These are phyloP conservation scores for Diplosphaera chodatii DNA, from an alignment of 139 green algal species.

Conservation along the genomic window DNA sequence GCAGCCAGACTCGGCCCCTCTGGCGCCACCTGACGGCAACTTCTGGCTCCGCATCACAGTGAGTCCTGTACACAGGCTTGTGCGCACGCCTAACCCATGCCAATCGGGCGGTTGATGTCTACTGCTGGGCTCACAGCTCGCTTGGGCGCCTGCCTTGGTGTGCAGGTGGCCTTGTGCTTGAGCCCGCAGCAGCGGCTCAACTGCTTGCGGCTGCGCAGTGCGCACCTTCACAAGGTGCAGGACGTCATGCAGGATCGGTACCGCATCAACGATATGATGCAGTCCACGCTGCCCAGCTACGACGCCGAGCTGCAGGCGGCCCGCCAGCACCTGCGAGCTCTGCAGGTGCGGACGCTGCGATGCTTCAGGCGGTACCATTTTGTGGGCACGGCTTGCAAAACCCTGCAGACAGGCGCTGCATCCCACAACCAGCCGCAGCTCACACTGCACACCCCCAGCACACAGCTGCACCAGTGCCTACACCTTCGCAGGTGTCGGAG, in stretches of 20 bases:
- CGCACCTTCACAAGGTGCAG: conserved; percentile 30
- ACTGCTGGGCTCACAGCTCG: no score
- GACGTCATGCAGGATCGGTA: conserved; percentile 2
- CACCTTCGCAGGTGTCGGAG: background rate
- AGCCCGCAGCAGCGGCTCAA: conserved; percentile 18
- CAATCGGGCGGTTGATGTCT: no score
- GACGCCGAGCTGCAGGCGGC: background rate
- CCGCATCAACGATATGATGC: conserved; percentile 1
- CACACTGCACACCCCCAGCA: no score
- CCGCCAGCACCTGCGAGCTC: background rate
- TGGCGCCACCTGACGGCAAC: conserved; percentile 18
- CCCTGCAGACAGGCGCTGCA: no score
- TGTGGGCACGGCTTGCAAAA: no score
- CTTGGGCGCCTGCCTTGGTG: no score
- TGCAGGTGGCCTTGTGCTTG: conserved; percentile 24
- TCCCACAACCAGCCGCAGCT: no score
- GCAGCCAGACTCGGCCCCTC: background rate
- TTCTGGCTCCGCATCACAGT: conserved; percentile 32
- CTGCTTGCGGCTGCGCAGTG: conserved; percentile 23
- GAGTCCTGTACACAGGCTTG: conserved; percentile 9
- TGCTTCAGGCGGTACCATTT: no score
- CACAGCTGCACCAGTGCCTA: no score
- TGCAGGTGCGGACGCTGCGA: background rate
- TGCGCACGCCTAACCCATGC: no score
- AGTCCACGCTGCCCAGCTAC: background rate